Conservation (phyloP, 495 filamentous ascomycete species). For the Staphylotrichum longicolle region DNA sequence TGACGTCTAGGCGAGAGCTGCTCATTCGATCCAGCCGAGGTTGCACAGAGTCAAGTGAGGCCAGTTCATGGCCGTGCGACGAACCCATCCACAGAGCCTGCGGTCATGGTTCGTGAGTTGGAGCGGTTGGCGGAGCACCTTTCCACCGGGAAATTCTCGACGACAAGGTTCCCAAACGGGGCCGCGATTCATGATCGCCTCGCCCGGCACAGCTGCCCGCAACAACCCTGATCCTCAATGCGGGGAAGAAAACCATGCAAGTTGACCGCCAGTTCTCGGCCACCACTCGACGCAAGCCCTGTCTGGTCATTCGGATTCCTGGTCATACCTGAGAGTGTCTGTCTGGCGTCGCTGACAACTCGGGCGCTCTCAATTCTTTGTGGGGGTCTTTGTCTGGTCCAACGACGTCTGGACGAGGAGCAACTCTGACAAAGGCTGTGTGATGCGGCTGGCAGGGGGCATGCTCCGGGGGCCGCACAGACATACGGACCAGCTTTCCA, state of each 20-base stretch:
- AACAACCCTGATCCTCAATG: conserved; percentile 32
- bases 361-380: neutral
- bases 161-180: conserved; percentile 10
- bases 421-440: neutral
- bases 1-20: too few relatives aligned
- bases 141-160: conserved; percentile 14
- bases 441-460: conserved; percentile 21
- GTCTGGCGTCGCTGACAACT: conserved; percentile 11
- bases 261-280: conserved; percentile 40
- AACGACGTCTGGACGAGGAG: neutral
- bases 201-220: conserved; percentile 23
- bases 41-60: neutral
- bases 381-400: neutral
- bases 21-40: too few relatives aligned
- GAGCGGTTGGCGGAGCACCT: neutral
- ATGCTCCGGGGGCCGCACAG: conserved; percentile 34
- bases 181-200: conserved; percentile 36
- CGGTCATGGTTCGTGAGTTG: neutral
- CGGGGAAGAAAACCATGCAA: conserved; percentile 28
- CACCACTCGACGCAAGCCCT: neutral
- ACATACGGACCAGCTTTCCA: conserved; percentile 18
- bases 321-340: neutral
- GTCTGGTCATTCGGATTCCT: neutral
- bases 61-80: neutral
- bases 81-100: neutral